phyloP scores from a whole-genome alignment of 306 rosid species.

The Trifolium pratense region DNA sequence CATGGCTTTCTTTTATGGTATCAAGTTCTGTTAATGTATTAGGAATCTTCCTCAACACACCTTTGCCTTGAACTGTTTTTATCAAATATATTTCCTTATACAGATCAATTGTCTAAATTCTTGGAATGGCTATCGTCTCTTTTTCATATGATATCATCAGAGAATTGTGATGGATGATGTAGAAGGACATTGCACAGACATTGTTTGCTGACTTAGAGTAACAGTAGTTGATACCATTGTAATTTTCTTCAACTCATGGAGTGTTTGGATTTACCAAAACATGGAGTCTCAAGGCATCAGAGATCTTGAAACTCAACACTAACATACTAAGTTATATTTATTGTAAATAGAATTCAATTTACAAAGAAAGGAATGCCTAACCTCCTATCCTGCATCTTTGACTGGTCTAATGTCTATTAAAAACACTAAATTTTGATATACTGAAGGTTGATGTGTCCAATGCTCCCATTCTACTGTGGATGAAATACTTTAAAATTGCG shows the following conservation, averaged over 20 bases:
- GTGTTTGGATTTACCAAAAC: not conserved
- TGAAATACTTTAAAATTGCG: conserved; percentile 20
- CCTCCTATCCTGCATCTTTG: too few species aligned
- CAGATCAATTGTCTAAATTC: not conserved
- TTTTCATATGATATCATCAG: not conserved
- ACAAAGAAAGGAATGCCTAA: too few species aligned
- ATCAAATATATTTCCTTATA: not conserved
- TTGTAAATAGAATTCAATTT: conserved; percentile 12
- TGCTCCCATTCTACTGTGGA: conserved; percentile 23
- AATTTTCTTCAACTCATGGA: not conserved
- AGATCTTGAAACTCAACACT: not conserved
- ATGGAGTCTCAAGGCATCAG: not conserved
- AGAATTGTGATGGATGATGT: not conserved
- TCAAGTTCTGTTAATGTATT: not conserved
- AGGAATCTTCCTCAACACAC: not conserved
- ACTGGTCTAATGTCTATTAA: conserved; percentile 24
- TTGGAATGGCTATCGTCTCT: too few species aligned
- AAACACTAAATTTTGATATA: not conserved
- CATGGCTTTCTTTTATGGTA: not conserved
- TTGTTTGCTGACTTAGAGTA: not conserved
- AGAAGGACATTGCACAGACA: not conserved
- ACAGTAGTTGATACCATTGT: not conserved
- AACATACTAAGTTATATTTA: conserved; percentile 12
- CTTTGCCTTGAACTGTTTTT: not conserved
- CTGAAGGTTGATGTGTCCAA: conserved; percentile 22